Percentiles rank a stretch among this genome's conserved stretches.
Conservation (phyloP, 2,329 filamentous ascomycete genomes). For the Exophiala oligosperma region DNA sequence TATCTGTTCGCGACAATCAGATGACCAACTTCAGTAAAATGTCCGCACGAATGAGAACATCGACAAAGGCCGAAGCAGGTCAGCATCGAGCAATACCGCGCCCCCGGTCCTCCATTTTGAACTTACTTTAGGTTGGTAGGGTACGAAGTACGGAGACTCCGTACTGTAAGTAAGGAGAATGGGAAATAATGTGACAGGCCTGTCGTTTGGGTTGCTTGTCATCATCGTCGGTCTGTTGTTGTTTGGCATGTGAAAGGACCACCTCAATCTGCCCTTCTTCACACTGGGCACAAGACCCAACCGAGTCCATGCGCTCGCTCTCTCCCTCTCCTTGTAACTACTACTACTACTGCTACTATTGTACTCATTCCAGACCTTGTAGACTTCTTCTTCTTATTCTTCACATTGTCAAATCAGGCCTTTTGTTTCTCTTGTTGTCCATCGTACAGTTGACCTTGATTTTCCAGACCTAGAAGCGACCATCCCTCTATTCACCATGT, state of each 20-base stretch:
- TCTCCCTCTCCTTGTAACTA: not conserved
- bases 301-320: not conserved
- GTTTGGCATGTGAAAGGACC: slow-evolving; percentile 2
- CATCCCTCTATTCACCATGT: slow-evolving; percentile 59
- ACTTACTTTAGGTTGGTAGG: no score
- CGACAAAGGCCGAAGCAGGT: no score
- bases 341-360: not conserved
- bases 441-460: not conserved
- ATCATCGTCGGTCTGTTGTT: not conserved
- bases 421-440: not conserved
- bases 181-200: no score
- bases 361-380: not conserved
- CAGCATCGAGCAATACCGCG: no score
- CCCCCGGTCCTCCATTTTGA: no score
- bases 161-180: no score
- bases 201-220: no score
- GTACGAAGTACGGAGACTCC: no score
- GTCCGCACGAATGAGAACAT: no score
- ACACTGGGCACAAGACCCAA: not conserved
- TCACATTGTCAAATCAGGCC: not conserved
- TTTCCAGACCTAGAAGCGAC: no score
- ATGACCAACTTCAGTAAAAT: no score
- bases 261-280: not conserved
- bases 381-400: not conserved
- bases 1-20: no score